These are phyloP conservation scores for Setaria italica DNA, from an alignment of 202 grass and related monocot genomes.

Conservation along the genomic window DNA sequence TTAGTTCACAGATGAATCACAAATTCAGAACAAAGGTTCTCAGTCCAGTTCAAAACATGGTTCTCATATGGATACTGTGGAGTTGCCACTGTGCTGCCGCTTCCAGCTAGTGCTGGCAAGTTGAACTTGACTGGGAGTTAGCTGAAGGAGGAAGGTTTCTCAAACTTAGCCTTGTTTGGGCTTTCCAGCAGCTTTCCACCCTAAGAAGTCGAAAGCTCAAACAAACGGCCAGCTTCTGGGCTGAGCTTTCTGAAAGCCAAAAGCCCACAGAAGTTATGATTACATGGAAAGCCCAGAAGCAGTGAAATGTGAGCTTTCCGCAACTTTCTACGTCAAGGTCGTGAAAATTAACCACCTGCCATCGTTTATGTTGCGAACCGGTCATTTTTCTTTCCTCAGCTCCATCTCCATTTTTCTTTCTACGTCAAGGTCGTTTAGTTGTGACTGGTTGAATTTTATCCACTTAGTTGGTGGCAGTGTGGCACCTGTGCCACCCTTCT, in stretches of 20 bases:
- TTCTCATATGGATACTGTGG: background rate
- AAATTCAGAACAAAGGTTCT: background rate
- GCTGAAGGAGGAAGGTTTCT: background rate
- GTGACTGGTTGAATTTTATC: conserved; percentile 3
- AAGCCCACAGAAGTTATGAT: too few relatives aligned
- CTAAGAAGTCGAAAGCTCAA: too few relatives aligned
- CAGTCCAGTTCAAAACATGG: background rate
- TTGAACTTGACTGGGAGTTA: conserved; percentile 15
- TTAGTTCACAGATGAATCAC: background rate
- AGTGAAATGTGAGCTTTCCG: too few relatives aligned
- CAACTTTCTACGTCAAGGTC: too few relatives aligned
- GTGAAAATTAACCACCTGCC: too few relatives aligned
- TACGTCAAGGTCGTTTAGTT: background rate
- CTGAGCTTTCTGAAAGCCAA: too few relatives aligned
- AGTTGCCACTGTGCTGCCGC: background rate
- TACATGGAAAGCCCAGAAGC: too few relatives aligned
- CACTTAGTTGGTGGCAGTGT: background rate
- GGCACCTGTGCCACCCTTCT: background rate
- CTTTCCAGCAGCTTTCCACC: too few relatives aligned
- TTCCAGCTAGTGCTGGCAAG: background rate
- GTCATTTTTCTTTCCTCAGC: too few relatives aligned
- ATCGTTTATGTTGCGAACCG: too few relatives aligned
- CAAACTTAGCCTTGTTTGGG: background rate
- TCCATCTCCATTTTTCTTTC: too few relatives aligned
- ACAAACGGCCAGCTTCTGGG: too few relatives aligned